Evolutionary conservation across 495 filamentous ascomycete species (phyloP).

Genomic region (Neurospora intermedia): DNA sequence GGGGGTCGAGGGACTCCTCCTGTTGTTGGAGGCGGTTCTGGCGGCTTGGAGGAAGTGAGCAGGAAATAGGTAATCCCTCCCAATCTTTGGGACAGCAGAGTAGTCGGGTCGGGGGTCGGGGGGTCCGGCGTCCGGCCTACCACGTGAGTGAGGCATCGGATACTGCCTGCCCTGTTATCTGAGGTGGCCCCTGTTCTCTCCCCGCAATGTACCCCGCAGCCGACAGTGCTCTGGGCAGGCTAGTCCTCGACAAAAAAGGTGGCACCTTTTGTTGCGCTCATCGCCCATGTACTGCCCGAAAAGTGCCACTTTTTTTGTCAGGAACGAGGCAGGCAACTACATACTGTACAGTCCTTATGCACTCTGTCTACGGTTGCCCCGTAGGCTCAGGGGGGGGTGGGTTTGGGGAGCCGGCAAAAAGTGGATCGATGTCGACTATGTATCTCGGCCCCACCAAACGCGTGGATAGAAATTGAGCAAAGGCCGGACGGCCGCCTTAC

Average conservation of each 20-base stretch:
- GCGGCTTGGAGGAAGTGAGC: not conserved
- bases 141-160: not conserved
- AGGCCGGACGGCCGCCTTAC: not conserved
- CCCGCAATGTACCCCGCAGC: not conserved
- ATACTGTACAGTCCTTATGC: not conserved
- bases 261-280: no score
- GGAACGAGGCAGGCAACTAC: no score
- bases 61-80: not conserved
- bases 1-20: not conserved
- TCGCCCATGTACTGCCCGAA: no score
- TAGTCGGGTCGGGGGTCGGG: not conserved
- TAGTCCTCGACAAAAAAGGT: no score
- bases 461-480: not conserved
- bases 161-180: not conserved
- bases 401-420: not conserved
- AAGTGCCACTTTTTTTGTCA: no score
- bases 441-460: not conserved
- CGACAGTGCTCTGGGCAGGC: not conserved
- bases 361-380: not conserved
- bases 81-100: not conserved
- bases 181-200: not conserved
- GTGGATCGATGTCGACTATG: not conserved
- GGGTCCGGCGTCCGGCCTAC: not conserved
- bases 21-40: not conserved
- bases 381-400: no score